These are phyloP conservation scores for Tuber brumale DNA, from an alignment of 495 filamentous ascomycete species.

Conservation along the genomic window DNA sequence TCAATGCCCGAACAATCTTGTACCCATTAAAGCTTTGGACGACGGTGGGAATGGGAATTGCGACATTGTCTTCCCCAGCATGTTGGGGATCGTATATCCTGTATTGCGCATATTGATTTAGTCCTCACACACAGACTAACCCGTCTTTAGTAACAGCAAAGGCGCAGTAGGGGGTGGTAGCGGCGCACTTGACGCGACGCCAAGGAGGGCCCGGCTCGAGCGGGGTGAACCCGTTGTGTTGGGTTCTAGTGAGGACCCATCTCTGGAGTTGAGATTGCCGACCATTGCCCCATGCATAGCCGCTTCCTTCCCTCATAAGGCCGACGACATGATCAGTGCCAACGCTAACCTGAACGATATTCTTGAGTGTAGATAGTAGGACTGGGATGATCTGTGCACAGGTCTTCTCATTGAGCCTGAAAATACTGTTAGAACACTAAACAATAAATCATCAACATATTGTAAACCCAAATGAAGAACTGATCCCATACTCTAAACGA, in stretches of 20 bases:
- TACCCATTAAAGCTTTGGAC: constrained; percentile 55
- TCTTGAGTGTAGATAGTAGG: constrained; percentile 52
- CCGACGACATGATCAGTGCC: constrained; percentile 69
- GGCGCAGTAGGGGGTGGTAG: constrained; percentile 60
- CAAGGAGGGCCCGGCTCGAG: constrained; percentile 61
- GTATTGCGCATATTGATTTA: constrained; percentile 79
- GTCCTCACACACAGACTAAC: constrained; percentile 73
- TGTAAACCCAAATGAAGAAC: constrained; percentile 5
- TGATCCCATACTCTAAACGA: constrained; percentile 55
- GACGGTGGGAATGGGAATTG: constrained; percentile 53
- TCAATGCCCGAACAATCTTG: constrained; percentile 52
- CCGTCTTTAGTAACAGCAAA: constrained; percentile 68
- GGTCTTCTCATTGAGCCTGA: constrained; percentile 55
- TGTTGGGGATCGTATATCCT: constrained; percentile 55
- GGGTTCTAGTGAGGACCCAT: constrained; percentile 56
- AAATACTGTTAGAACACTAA: constrained; percentile 59
- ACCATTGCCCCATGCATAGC: constrained; percentile 66
- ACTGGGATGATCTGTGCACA: constrained; percentile 46
- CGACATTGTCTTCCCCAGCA: constrained; percentile 58
- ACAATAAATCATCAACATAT: constrained; percentile 11
- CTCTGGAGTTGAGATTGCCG: constrained; percentile 72
- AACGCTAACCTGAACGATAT: constrained; percentile 55
- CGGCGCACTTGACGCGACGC: constrained; percentile 53
- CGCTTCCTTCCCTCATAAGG: constrained; percentile 56
- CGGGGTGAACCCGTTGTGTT: constrained; percentile 57